Percentiles rank a stretch among this genome's conserved stretches.
Evolutionary conservation across 225 moss, liverwort and hornwort genomes (phyloP).

Genomic region (Polytrichum formosum): DNA sequence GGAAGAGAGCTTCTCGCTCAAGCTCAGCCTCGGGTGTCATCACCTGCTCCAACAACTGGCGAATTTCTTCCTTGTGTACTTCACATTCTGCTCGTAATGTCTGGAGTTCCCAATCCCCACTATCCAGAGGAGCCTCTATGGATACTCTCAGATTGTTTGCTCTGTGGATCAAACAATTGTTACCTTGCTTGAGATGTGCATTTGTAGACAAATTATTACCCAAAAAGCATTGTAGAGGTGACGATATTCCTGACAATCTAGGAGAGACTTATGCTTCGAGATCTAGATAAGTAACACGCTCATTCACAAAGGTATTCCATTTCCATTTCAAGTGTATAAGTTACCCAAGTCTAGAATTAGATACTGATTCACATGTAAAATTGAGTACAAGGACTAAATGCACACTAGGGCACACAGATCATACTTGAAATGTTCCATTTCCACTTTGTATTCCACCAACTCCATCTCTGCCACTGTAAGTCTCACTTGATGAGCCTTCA

Average conservation of each 20-base stretch:
- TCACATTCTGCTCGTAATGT: conserved; percentile 32
- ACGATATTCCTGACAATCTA: no score
- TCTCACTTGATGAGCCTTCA: conserved; percentile 42
- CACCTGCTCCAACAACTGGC: conserved; percentile 50
- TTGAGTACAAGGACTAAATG: conserved; percentile 2
- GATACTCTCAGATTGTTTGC: conserved; percentile 35
- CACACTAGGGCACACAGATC: neutral
- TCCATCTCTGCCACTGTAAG: conserved; percentile 74
- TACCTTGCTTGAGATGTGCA: neutral
- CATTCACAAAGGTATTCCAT: no score
- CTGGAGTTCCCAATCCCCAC: conserved; percentile 32
- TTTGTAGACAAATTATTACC: no score
- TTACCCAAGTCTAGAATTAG: neutral
- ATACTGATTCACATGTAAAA: neutral
- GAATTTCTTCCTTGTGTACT: conserved; percentile 44
- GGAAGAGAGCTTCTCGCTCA: conserved; percentile 37
- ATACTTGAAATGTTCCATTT: conserved; percentile 67
- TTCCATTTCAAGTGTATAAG: no score
- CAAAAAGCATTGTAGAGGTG: no score
- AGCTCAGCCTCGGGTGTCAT: conserved; percentile 50
- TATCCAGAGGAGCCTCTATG: conserved; percentile 26
- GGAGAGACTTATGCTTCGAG: no score
- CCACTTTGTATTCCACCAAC: conserved; percentile 69
- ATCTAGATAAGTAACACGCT: no score
- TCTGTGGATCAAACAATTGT: conserved; percentile 15